Evolutionary conservation across 2,329 filamentous ascomycete genomes (phyloP), one percentile per base, ranked within the genome.

Genomic region (Colletotrichum tofieldiae): DNA sequence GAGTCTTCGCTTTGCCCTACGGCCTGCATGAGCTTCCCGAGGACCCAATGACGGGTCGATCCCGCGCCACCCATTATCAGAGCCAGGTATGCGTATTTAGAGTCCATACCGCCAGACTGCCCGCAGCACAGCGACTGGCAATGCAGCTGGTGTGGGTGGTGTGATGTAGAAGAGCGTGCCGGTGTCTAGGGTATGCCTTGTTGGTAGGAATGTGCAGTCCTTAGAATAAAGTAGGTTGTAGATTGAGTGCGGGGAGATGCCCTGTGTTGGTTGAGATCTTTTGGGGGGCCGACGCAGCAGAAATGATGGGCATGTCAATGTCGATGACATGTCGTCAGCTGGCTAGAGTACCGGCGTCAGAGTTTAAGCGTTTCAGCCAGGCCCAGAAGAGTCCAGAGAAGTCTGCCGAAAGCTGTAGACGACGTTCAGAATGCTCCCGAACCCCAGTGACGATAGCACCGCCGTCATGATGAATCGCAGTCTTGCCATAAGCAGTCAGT

Each of bases 131-230:
- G 64, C 23, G 12, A 49, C 5, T 29, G 52, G n/a, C 23, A 49
- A 4, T 12, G 16, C 43, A 16, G 16, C 18, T n/a, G 41, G 41
- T 43, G 43, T 5, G 8, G 7, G 43, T n/a, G 43, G 43, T 45
- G 43, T 43, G 12, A 37, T 45, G 37, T 41, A 52, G 41, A 23
- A 49, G 45, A 49, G 35, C 47, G 18, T 47, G 55, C 47, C 41
- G 56, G n/a, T n/a, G 55, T 32, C 64, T 71, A 32, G 68, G 64
- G 63, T 71, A 29, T 71, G 68, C 64, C 68, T 58, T 58, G 64
- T 63, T 14, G 29, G 64, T 56, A 71, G 56, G 68, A 56, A 51
- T 60, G 45, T 55, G 55, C 32, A 52, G 23, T 52, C 23, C 49
- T 52, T 9, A n/a, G 39, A 49, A 45, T 60, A 54, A 26, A 39